Evolutionary conservation across 1,139 yeast species (phyloP), one percentile per base, ranked within the genome.

Genomic region (Zygoascus hellenicus): DNA sequence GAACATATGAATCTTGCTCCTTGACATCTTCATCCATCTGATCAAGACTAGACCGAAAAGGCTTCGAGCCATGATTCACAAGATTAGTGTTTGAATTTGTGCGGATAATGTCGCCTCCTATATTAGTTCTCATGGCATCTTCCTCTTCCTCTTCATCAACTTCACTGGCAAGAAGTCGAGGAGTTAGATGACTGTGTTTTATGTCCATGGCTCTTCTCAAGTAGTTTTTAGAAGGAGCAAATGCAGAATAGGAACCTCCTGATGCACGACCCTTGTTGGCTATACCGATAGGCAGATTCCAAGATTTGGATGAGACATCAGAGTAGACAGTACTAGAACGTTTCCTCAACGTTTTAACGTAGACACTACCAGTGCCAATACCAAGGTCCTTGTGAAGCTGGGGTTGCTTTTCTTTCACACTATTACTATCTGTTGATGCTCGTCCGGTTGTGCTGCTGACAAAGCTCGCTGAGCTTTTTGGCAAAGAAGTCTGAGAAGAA

Each of bases 91-190:
- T 41, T 14, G 38, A 32, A 15, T 28, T 34, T 11, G 43, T 41
- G 16, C 38, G 35, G 5, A 36, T 19, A 15, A 41, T 19, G 10
- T 41, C 38, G 7, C 32, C 32, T 19, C 38, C 33, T 11, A 26
- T 17, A 9, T 22, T 16, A 26, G 22, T 34, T 5, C 35, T 43
- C 45, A 34, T 42, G 43, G 33, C 38, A 34, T 49, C 52, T 17
- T 56, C 61, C 17, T 57, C 64, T 50, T 79, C 85, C 35, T 73
- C 78, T 50, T 83, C 89, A 52, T 82, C 92, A 29, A 84, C 81
- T 63, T 85, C 95, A 11, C 84, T 79, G 1, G 92, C 92, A 51
- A 85, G 69, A 62, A 84, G 71, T 48, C 89, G 74, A n/a, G 86
- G 87, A 47, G 80, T 77, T 54, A 83, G 71, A 59, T 80, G 87